Evolutionary conservation across 495 filamentous ascomycete species (phyloP).

Genomic region (Amphirosellinia nigrospora): DNA sequence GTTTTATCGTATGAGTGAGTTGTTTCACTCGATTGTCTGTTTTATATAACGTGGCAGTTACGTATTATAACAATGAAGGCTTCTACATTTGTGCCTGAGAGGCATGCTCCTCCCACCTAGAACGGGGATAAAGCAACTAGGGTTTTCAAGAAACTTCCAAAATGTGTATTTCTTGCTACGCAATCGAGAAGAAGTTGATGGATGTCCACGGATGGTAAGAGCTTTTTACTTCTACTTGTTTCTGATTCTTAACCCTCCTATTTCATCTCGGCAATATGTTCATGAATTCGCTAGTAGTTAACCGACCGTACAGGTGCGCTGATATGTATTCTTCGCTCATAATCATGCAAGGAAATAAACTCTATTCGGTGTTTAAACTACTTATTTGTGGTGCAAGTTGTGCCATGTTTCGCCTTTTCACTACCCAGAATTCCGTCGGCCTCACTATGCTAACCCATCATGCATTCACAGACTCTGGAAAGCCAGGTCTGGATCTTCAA

Average conservation of each 20-base stretch:
- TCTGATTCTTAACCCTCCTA: neutral
- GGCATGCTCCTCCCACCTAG: neutral
- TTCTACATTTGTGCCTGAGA: neutral
- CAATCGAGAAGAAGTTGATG: neutral
- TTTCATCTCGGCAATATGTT: neutral
- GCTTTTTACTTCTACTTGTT: neutral
- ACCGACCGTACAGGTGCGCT: neutral
- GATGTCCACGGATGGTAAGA: neutral
- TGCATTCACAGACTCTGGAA: neutral
- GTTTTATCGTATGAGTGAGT: neutral
- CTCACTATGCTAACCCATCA: neutral
- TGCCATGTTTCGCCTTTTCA: neutral
- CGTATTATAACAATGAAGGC: neutral
- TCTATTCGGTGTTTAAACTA: neutral
- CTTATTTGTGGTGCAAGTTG: neutral
- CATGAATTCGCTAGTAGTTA: neutral
- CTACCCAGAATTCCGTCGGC: neutral
- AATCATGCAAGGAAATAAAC: neutral
- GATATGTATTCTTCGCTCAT: neutral
- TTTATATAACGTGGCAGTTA: too few relatives aligned
- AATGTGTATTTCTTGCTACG: neutral
- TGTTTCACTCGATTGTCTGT: too few relatives aligned
- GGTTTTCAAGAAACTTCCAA: neutral
- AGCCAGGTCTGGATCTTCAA: slow-evolving; percentile 7
- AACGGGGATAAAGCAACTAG: neutral